Base-by-base conservation (phyloP, 305 asterid species). In the Galium porrigens region DNA sequence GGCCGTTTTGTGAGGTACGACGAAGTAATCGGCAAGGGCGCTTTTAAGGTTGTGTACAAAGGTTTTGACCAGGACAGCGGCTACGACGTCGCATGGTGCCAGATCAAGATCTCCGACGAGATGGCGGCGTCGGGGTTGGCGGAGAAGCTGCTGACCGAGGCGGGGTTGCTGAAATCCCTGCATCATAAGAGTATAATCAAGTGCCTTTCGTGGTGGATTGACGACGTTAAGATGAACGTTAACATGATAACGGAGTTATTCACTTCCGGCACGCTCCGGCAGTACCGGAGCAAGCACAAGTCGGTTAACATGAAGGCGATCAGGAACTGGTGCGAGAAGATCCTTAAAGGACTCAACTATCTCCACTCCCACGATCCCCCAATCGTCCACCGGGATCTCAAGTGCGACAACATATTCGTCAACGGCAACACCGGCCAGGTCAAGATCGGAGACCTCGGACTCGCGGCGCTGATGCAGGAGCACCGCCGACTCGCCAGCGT, bases 321-420 rank as follows among this genome's bases (percentile, higher is more conserved):
- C 64, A 67, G 56, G 57, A 54, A 56, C 30, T 67, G 70, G 70
- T 63, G 63, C 46, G 48, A 10, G 42, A 53, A 67, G 20, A 67
- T 67, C 20, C 25, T 67, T 5, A 42, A 55, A n/a, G 70, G 70
- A 3, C 22, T 56, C 14, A 3, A 57, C 12, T 67, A 67, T 67
- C 62, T 68, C 32, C 70, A 56, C 54, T 11, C 42, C 6, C 70
- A 42, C 34, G 60, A 56, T 30, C 70, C 70, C 0, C 70, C 70
- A 0, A 41, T 67, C 42, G 42, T 57, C 17, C 70, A 67, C 22
- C 44, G 70, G 55, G 70, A 67, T 58, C 49, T 67, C n/a, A 67
- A 67, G 70, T 67, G 70, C 32, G 70, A 56, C 34, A 67, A 67
- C 14, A 39, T 67, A 15, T 67, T 67, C 8, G 56, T 67, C 57